Conservation (phyloP, 345 rosid species). For the Sisymbrium altissimum region DNA sequence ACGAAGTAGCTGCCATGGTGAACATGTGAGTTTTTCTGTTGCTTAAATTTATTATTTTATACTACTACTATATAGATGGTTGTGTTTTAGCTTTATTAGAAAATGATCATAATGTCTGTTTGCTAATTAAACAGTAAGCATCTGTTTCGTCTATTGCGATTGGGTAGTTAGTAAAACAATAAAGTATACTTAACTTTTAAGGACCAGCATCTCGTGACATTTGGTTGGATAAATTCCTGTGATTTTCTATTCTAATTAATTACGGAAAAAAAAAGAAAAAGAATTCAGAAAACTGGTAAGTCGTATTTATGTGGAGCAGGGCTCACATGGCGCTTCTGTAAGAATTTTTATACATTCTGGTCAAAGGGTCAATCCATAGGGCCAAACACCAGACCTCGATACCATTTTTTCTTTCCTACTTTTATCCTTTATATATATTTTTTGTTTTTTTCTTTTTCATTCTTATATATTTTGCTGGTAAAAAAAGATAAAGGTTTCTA, state of each 20-base stretch:
- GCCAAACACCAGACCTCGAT: constrained; percentile 24
- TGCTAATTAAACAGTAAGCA: not conserved
- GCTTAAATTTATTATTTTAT: not conserved
- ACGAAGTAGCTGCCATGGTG: constrained; percentile 68
- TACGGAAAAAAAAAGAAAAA: not conserved
- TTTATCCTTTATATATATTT: not conserved
- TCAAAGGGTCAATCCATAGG: constrained; percentile 31
- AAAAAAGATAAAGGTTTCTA: not conserved
- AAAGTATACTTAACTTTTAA: not conserved
- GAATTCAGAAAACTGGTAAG: constrained; percentile 14
- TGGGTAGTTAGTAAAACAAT: constrained; percentile 12
- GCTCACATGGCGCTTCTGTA: constrained; percentile 28
- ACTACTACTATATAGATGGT: not conserved
- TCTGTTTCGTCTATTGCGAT: not conserved
- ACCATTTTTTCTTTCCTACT: not conserved
- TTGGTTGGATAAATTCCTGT: constrained; percentile 8
- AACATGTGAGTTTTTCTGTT: constrained; percentile 58
- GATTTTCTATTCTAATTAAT: not conserved
- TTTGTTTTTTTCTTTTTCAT: no score
- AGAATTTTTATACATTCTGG: constrained; percentile 30
- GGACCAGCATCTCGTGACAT: not conserved
- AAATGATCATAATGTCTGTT: not conserved
- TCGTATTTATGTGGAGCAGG: constrained; percentile 31
- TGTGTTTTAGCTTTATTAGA: not conserved
- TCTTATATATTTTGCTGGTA: no score